Conservation (phyloP, 805 yeast genomes). For the Wickerhamiella bombiphila region DNA sequence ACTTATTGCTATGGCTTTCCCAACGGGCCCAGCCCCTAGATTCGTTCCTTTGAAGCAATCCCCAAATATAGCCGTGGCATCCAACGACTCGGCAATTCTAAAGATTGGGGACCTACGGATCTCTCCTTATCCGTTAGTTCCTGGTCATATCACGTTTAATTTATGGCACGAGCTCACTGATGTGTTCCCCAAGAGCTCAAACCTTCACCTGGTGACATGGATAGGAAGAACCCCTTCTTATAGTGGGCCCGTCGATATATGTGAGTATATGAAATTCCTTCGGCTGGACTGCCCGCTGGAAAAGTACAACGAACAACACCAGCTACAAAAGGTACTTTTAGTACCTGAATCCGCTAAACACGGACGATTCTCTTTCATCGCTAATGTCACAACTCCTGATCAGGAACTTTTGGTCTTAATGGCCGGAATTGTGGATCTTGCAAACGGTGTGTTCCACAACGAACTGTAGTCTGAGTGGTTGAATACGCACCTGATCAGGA, state of each 20-base stretch:
- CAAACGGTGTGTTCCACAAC: constrained; percentile 2
- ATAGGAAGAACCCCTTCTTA: constrained; percentile 9
- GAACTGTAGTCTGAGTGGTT: constrained; percentile 7
- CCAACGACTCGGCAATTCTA: constrained; percentile 18
- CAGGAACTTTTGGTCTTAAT: constrained; percentile 14
- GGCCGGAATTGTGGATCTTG: constrained; percentile 16
- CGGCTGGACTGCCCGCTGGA: constrained; percentile 19
- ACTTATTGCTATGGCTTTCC: constrained; percentile 10
- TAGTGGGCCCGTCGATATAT: constrained; percentile 17
- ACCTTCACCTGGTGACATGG: constrained; percentile 15
- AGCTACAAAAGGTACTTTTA: constrained; percentile 14
- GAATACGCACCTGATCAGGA: too few relatives aligned
- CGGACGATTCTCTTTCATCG: constrained; percentile 21
- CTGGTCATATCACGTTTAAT: constrained; percentile 18
- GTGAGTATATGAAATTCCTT: constrained; percentile 19
- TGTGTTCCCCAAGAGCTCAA: constrained; percentile 16
- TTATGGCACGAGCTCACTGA: constrained; percentile 15
- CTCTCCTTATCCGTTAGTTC: constrained; percentile 19
- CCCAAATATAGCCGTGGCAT: constrained; percentile 13
- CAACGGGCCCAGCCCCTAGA: constrained; percentile 8
- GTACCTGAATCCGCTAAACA: constrained; percentile 20
- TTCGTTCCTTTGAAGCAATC: constrained; percentile 8
- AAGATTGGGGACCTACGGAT: constrained; percentile 15
- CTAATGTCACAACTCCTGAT: constrained; percentile 16
- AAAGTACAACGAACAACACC: constrained; percentile 5